A percentile compares a stretch with the other conserved stretches of the same genome.
Conservation (phyloP, 169 alveolate species). For the Theileria sp. region DNA sequence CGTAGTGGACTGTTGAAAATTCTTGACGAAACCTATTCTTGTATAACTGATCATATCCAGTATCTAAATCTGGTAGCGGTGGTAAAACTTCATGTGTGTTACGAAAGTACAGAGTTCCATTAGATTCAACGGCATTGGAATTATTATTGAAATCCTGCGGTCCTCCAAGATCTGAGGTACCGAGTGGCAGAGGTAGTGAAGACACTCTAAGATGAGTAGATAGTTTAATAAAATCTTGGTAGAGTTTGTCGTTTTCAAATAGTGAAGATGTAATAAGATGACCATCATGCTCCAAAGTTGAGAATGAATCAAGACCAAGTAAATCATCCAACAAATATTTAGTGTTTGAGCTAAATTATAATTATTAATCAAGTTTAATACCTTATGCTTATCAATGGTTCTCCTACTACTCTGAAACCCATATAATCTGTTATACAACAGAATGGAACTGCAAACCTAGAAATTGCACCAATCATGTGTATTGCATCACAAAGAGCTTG, state of each 20-base stretch:
- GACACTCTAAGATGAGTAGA: slow-evolving; percentile 50
- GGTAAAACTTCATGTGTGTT: slow-evolving; percentile 76
- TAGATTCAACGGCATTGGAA: slow-evolving; percentile 63
- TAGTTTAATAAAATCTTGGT: slow-evolving; percentile 43
- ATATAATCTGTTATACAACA: slow-evolving; percentile 70
- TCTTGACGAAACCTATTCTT: slow-evolving; percentile 58
- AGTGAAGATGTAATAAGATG: slow-evolving; percentile 52
- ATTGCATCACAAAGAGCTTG: slow-evolving; percentile 73
- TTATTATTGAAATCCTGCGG: slow-evolving; percentile 28
- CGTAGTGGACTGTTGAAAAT: slow-evolving; percentile 44
- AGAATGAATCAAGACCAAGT: slow-evolving; percentile 16
- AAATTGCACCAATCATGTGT: slow-evolving; percentile 53
- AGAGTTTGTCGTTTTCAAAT: slow-evolving; percentile 43
- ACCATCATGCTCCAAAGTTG: slow-evolving; percentile 20
- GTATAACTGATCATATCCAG: slow-evolving; percentile 46
- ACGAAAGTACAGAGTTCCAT: slow-evolving; percentile 56
- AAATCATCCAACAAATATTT: slow-evolving; percentile 14
- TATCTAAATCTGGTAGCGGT: slow-evolving; percentile 47
- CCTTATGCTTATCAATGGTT: slow-evolving; percentile 69
- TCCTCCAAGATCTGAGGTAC: slow-evolving; percentile 59
- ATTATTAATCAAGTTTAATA: slow-evolving; percentile 5
- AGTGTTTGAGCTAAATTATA: slow-evolving; percentile 1
- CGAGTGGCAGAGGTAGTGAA: slow-evolving; percentile 74
- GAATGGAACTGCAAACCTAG: slow-evolving; percentile 66
- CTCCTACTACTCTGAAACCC: slow-evolving; percentile 74